Evolutionary conservation across 306 rosid genomes (phyloP).

Genomic region (Vigna trinervia): DNA sequence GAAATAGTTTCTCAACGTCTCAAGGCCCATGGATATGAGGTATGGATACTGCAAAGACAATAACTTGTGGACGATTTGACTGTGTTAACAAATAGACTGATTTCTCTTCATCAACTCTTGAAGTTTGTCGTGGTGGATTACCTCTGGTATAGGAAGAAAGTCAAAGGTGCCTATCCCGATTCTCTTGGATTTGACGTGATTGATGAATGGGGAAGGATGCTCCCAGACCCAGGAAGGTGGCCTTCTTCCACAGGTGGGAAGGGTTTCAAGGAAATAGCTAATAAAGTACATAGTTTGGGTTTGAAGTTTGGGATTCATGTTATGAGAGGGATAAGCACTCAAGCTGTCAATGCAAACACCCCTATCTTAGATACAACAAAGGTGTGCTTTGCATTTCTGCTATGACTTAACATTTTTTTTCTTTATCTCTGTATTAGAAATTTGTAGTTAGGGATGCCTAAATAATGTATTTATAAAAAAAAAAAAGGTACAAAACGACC

Average conservation of each 20-base stretch:
- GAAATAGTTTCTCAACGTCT: constrained; percentile 63
- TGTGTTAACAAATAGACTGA: constrained; percentile 25
- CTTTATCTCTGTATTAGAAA: neutral
- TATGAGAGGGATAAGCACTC: constrained; percentile 99
- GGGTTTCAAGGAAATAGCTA: constrained; percentile 76
- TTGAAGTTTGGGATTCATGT: constrained; percentile 96
- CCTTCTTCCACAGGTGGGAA: constrained; percentile 84
- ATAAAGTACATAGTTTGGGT: constrained; percentile 80
- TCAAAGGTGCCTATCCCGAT: constrained; percentile 74
- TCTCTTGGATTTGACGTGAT: constrained; percentile 93
- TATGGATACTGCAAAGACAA: constrained; percentile 37
- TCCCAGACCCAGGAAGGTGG: constrained; percentile 90
- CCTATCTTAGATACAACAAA: constrained; percentile 75
- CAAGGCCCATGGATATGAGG: constrained; percentile 77
- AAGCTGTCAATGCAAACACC: constrained; percentile 90
- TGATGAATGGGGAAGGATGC: constrained; percentile 93
- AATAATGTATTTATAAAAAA: neutral
- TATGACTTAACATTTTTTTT: neutral
- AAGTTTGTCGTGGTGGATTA: constrained; percentile 96
- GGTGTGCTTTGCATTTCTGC: constrained; percentile 57
- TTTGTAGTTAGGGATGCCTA: neutral
- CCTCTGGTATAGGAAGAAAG: constrained; percentile 92
- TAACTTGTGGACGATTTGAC: constrained; percentile 28
- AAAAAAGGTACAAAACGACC: neutral
- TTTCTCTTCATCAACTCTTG: constrained; percentile 45